phyloP scores from a whole-genome alignment of 257 asterid genomes.

The Catharanthus roseus region DNA sequence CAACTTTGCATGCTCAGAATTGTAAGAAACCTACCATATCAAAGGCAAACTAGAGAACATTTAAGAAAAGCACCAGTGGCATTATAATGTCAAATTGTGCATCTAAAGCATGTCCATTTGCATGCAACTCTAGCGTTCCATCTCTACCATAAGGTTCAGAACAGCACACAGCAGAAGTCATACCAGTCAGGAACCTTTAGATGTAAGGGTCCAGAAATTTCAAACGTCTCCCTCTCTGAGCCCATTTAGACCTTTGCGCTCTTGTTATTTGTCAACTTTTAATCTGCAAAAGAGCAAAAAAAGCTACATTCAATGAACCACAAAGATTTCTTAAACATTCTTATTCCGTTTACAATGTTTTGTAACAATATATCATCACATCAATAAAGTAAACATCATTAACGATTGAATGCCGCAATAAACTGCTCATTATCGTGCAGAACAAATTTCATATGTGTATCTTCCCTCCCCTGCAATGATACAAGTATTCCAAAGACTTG shows the following conservation, averaged over 20 bases:
- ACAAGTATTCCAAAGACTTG: neutral
- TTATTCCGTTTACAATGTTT: neutral
- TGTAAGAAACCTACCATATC: neutral
- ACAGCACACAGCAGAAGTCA: slow-evolving; percentile 7
- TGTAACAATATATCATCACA: neutral
- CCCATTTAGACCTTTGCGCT: slow-evolving; percentile 20
- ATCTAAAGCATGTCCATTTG: neutral
- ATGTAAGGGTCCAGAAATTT: slow-evolving; percentile 66
- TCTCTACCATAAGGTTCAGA: neutral
- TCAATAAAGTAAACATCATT: neutral
- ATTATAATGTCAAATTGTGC: neutral
- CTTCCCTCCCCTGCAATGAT: neutral
- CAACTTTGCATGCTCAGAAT: neutral
- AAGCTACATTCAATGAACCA: neutral
- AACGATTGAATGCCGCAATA: neutral
- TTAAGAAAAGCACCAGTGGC: neutral
- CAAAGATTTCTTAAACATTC: neutral
- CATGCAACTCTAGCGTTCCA: neutral
- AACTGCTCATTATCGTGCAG: too few species aligned
- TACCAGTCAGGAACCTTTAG: slow-evolving; percentile 75
- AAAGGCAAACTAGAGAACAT: neutral
- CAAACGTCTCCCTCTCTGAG: slow-evolving; percentile 65
- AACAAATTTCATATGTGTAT: neutral
- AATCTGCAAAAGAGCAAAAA: slow-evolving; percentile 1
- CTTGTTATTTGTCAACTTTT: neutral